phyloP scores from a whole-genome alignment of 768 basidiomycete genomes.

The Tylopilus plumbeoviolaceoides region DNA sequence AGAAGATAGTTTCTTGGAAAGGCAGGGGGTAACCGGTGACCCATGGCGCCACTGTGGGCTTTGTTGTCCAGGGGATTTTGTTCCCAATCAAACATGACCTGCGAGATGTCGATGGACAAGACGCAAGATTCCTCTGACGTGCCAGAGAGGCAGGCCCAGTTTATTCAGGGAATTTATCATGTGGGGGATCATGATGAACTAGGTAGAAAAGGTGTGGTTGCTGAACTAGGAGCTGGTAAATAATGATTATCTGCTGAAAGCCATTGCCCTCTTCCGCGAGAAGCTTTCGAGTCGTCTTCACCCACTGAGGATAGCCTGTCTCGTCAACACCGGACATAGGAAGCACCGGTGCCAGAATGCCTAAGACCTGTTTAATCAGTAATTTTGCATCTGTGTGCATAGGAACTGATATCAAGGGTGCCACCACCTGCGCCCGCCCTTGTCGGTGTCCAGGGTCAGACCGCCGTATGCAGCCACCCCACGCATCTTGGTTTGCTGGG shows the following conservation, averaged over 20 bases:
- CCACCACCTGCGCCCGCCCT: too few relatives aligned
- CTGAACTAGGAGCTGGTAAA: slow-evolving; percentile 90
- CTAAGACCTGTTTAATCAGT: slow-evolving; percentile 79
- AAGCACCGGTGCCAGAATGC: slow-evolving; percentile 83
- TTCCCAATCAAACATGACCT: slow-evolving; percentile 92
- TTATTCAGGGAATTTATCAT: slow-evolving; percentile 89
- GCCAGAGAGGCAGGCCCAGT: slow-evolving; percentile 75
- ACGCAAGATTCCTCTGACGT: slow-evolving; percentile 75
- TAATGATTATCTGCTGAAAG: slow-evolving; percentile 63
- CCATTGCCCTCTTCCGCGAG: slow-evolving; percentile 84
- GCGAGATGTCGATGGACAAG: slow-evolving; percentile 84
- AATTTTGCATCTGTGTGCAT: slow-evolving; percentile 75
- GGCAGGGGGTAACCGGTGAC: slow-evolving; percentile 71
- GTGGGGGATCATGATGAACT: slow-evolving; percentile 88
- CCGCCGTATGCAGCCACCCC: too few relatives aligned
- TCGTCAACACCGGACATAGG: slow-evolving; percentile 58
- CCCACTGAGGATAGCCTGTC: slow-evolving; percentile 72
- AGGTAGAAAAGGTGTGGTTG: slow-evolving; percentile 90
- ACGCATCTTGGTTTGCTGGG: too few relatives aligned
- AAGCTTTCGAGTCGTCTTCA: slow-evolving; percentile 75
- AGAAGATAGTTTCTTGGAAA: slow-evolving; percentile 88
- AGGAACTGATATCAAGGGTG: too few relatives aligned
- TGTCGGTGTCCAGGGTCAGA: too few relatives aligned
- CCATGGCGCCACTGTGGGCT: slow-evolving; percentile 44
- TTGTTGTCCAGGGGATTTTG: slow-evolving; percentile 45